phyloP scores from a whole-genome alignment of 495 filamentous ascomycete species.

The Neurospora sp. region DNA sequence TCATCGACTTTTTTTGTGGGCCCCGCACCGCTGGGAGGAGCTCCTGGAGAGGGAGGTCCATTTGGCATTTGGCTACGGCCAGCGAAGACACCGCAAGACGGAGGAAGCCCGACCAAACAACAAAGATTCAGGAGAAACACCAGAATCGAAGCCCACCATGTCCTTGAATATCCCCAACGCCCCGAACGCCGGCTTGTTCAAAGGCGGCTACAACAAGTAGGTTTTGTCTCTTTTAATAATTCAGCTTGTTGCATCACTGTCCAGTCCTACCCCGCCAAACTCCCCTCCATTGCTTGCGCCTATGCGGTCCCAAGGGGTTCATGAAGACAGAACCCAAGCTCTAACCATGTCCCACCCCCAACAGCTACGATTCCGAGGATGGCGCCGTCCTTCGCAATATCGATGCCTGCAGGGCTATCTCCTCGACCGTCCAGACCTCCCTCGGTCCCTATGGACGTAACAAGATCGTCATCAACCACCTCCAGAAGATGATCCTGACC shows the following conservation, averaged over 20 bases:
- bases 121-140: neutral
- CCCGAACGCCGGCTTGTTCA: slow-evolving; percentile 89
- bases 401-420: slow-evolving; percentile 93
- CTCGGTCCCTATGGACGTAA: slow-evolving; percentile 96
- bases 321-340: neutral
- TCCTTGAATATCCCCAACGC: slow-evolving; percentile 90
- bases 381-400: slow-evolving; percentile 97
- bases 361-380: slow-evolving; percentile 95
- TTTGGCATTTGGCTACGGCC: neutral
- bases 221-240: slow-evolving; percentile 9
- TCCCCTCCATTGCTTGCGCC: neutral
- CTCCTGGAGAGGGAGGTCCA: slow-evolving; percentile 12
- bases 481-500: slow-evolving; percentile 99
- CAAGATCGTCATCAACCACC: slow-evolving; percentile 99
- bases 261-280: slow-evolving; percentile 6
- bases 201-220: slow-evolving; percentile 93
- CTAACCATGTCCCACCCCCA: slow-evolving; percentile 10
- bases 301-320: neutral
- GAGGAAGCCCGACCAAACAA: slow-evolving; percentile 4
- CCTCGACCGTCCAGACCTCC: slow-evolving; percentile 91
- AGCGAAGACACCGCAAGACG: slow-evolving; percentile 1
- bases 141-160: slow-evolving; percentile 46
- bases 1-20: slow-evolving; percentile 29
- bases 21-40: neutral
- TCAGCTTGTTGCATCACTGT: neutral